These are phyloP conservation scores for Trametopsis cervina DNA, from an alignment of 768 basidiomycete genomes.

Conservation along the genomic window DNA sequence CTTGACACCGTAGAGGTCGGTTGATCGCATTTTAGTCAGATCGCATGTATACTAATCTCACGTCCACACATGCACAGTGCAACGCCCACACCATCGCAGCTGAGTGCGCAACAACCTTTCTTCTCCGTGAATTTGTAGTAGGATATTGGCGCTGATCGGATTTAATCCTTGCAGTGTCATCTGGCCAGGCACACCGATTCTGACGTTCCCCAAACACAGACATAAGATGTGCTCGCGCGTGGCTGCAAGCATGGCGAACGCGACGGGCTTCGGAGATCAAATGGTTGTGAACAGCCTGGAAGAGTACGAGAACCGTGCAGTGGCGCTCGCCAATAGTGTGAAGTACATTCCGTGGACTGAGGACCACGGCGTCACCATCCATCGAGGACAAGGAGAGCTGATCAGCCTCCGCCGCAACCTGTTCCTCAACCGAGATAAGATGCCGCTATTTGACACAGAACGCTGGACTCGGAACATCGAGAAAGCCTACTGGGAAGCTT, in stretches of 20 bases:
- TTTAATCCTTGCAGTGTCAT: constrained; percentile 30
- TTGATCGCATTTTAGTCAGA: neutral
- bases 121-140: neutral
- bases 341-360: constrained; percentile 15
- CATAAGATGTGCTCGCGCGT: constrained; percentile 48
- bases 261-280: constrained; percentile 39
- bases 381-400: constrained; percentile 28
- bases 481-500: constrained; percentile 35
- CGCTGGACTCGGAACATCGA: constrained; percentile 43
- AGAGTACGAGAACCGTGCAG: constrained; percentile 41
- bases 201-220: constrained; percentile 39
- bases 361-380: constrained; percentile 13
- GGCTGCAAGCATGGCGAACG: constrained; percentile 39
- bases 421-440: constrained; percentile 33
- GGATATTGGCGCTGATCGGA: constrained; percentile 2
- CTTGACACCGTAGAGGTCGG: constrained; percentile 46
- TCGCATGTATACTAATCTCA: neutral
- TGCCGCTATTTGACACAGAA: constrained; percentile 42
- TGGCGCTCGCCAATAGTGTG: constrained; percentile 30
- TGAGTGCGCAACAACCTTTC: constrained; percentile 35
- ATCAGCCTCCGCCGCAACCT: constrained; percentile 33
- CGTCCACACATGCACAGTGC: constrained; percentile 26
- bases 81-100: constrained; percentile 46
- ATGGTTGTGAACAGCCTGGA: constrained; percentile 38
- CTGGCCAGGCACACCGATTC: constrained; percentile 45